Evolutionary conservation across 2,329 filamentous ascomycete genomes (phyloP).

Genomic region (Alternaria longipes): DNA sequence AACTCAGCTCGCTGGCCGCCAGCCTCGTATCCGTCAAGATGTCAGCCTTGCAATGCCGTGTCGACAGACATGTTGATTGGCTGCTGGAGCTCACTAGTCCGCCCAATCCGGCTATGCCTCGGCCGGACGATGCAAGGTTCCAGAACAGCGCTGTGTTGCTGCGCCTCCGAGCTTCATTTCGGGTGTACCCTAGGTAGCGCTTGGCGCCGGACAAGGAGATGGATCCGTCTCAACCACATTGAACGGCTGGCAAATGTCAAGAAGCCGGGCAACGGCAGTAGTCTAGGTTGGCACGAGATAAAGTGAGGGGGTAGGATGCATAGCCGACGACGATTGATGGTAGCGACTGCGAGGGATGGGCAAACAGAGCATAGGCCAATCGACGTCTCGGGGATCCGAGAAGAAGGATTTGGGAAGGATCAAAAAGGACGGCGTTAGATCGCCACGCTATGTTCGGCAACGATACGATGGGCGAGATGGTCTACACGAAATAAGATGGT

Average conservation of each 20-base stretch:
- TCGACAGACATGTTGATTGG: conserved; percentile 2
- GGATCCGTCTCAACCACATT: conserved; percentile 3
- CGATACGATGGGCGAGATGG: conserved; percentile 17
- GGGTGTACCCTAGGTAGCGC: conserved; percentile 18
- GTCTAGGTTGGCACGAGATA: background rate
- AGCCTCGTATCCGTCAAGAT: background rate
- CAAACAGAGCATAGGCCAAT: background rate
- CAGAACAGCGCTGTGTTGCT: conserved; percentile 14
- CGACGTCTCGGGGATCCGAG: conserved; percentile 2
- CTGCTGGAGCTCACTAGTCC: background rate
- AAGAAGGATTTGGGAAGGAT: conserved; percentile 18
- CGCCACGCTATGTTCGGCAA: conserved; percentile 23
- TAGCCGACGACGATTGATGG: background rate
- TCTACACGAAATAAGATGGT: conserved; percentile 12
- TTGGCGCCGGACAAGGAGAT: conserved; percentile 5
- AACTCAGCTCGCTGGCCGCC: background rate
- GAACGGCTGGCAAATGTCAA: background rate
- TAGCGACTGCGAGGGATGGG: background rate
- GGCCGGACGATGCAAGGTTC: conserved; percentile 15
- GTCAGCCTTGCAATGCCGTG: conserved; percentile 10
- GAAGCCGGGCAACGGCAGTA: background rate
- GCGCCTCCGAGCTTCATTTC: conserved; percentile 23
- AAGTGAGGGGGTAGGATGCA: background rate
- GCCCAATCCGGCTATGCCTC: conserved; percentile 20
- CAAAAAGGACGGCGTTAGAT: conserved; percentile 19